Conservation (phyloP, 1,284 basidiomycete genomes). For the Papiliotrema fonsecae region DNA sequence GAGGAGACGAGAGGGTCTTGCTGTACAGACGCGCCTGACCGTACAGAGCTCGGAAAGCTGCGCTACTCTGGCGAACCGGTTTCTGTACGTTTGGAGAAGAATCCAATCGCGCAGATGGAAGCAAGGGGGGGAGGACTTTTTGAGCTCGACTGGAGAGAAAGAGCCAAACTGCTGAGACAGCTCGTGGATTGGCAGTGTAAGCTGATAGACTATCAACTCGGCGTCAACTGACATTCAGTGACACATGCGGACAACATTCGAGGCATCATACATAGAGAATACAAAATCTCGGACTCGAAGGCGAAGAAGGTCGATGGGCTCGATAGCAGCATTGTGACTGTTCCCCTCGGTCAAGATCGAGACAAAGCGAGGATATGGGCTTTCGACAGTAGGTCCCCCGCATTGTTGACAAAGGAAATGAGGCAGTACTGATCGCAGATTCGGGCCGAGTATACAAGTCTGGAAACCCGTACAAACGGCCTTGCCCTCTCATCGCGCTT, state of each 20-base stretch:
- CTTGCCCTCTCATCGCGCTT: conserved; percentile 36
- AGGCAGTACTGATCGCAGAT: conserved; percentile 12
- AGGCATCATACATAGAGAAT: conserved; percentile 32
- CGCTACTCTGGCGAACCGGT: conserved; percentile 29
- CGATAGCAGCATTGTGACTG: conserved; percentile 14
- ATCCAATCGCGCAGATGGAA: conserved; percentile 33
- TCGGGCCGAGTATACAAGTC: conserved; percentile 42
- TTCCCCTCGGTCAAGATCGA: conserved; percentile 38
- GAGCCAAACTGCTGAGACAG: conserved; percentile 39
- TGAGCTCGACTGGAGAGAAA: conserved; percentile 41
- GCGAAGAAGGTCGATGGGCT: conserved; percentile 14
- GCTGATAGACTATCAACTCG: conserved; percentile 5
- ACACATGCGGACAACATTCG: conserved; percentile 34
- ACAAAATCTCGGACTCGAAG: conserved; percentile 21
- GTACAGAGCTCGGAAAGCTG: conserved; percentile 29
- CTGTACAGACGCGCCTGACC: conserved; percentile 23
- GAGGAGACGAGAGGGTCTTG: conserved; percentile 37
- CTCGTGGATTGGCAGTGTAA: conserved; percentile 47
- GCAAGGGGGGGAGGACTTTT: conserved; percentile 34
- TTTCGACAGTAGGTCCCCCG: conserved; percentile 37
- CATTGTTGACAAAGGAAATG: neutral
- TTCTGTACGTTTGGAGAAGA: conserved; percentile 17
- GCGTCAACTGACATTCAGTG: conserved; percentile 20
- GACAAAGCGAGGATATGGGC: conserved; percentile 44
- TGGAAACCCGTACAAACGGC: conserved; percentile 47